phyloP scores from a whole-genome alignment of 495 filamentous ascomycete species.

The Tuber umbilicatum region DNA sequence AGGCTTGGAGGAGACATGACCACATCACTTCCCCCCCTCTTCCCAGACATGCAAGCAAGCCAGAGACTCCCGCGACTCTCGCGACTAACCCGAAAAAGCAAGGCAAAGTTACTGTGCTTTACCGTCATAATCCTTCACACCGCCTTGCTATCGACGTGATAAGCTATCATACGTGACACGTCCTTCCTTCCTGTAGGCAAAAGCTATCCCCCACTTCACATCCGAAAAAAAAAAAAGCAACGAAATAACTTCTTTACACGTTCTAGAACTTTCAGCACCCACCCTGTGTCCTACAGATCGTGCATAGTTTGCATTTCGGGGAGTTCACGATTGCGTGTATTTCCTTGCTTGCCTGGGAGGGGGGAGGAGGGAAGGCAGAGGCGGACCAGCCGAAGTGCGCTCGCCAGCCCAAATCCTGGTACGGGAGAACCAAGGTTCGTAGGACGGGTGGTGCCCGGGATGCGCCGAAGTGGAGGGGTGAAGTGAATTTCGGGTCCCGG shows the following conservation, averaged over 20 bases:
- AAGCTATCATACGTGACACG: neutral
- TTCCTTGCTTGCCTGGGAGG: no score
- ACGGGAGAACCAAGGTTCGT: no score
- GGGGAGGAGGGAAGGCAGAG: no score
- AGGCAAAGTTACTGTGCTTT: neutral
- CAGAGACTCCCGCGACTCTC: neutral
- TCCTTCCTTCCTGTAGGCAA: neutral
- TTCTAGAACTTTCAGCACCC: neutral
- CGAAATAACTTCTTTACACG: neutral
- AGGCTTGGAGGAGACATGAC: neutral
- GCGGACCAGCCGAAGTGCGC: no score
- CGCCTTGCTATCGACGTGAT: no score
- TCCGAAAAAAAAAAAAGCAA: neutral
- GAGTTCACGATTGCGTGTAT: neutral
- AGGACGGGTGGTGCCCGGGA: no score
- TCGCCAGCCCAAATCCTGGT: neutral
- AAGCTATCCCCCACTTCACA: neutral
- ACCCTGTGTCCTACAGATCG: neutral
- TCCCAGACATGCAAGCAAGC: neutral
- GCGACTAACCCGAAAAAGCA: neutral
- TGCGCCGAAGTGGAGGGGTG: no score
- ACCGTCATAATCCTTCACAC: neutral
- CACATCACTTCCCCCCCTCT: neutral
- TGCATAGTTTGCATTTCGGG: no score
- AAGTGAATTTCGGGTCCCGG: no score